A percentile compares a stretch with the other conserved stretches of the same genome.
Conservation (phyloP, 495 filamentous ascomycete genomes). For the Neurospora hispaniola region DNA sequence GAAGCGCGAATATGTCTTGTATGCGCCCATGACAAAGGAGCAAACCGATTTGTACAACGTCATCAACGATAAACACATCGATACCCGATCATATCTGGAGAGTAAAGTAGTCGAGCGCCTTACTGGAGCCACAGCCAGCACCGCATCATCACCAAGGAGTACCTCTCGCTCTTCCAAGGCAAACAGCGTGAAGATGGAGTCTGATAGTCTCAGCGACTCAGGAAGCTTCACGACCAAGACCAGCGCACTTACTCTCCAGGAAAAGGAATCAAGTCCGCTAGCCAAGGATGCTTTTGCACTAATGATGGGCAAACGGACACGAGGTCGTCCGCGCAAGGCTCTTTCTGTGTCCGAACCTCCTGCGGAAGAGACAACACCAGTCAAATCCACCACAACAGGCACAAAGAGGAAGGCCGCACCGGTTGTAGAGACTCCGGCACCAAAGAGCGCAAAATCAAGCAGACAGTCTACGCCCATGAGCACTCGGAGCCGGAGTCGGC, state of each 20-base stretch:
- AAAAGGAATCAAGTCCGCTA: slow-evolving; percentile 4
- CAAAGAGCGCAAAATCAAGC: slow-evolving; percentile 66
- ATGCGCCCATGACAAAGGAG: slow-evolving; percentile 74
- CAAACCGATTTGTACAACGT: slow-evolving; percentile 87
- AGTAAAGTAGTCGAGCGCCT: slow-evolving; percentile 68
- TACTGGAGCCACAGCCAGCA: slow-evolving; percentile 32
- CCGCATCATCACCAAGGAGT: slow-evolving; percentile 18
- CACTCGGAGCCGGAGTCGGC: slow-evolving; percentile 29
- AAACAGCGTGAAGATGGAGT: slow-evolving; percentile 19
- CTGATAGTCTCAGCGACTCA: slow-evolving; percentile 3
- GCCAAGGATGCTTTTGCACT: slow-evolving; percentile 34
- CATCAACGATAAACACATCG: slow-evolving; percentile 60
- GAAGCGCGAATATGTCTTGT: slow-evolving; percentile 93
- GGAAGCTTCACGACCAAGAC: slow-evolving; percentile 1
- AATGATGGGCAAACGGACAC: slow-evolving; percentile 35
- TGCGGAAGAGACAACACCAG: slow-evolving; percentile 1
- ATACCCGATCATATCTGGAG: slow-evolving; percentile 71
- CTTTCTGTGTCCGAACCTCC: not conserved
- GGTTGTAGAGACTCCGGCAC: slow-evolving; percentile 6
- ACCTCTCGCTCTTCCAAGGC: slow-evolving; percentile 30
- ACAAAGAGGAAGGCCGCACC: slow-evolving; percentile 33
- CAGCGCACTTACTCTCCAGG: slow-evolving; percentile 9
- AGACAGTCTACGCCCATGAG: slow-evolving; percentile 57
- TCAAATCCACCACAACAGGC: slow-evolving; percentile 14
- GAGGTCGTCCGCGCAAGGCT: slow-evolving; percentile 11